Base-by-base conservation (phyloP, 768 basidiomycete genomes). In the Suillus tomentosus region DNA sequence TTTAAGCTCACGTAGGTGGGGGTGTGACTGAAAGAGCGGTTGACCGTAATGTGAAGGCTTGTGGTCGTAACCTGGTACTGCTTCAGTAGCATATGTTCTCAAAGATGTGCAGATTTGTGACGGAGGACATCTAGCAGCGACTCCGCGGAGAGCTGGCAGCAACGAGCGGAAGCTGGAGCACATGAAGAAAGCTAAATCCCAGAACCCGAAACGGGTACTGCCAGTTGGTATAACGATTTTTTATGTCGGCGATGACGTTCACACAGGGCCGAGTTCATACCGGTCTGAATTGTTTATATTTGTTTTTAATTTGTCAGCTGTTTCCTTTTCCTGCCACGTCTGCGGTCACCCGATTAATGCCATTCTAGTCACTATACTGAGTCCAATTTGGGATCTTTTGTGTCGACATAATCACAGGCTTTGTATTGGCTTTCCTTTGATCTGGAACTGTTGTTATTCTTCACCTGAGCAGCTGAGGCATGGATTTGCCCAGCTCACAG, bases 1-100 rank as follows among this genome's bases (percentile, higher is more conserved):
- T 1, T 42, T 31, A 58, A 34, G 78, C 83, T 67, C 65, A 89
- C 88, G 68, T 36, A 97, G 84, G 76, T 96, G 93, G 1, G 94
- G 90, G 73, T 97, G 95, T 0, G 92, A 92, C 24, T 80, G 78
- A 22, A 81, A 83, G 13, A 89, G 79, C 0, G 95, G 94, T 73
- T 96, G 95, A 0, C 94, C 94, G 69, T 86, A 91, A 39, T 77
- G 75, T 8, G 93, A 87, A 3, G 94, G 94, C 75, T 94, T 95
- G 51, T 65, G 70, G 36, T 74, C 69, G 45, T 66, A 54, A 56
- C 72, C 71, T 47, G 72, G 14, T 48, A 19, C 27, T 10, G 67
- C 73, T 36, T 70, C 76, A 14, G 80, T 78, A n/a, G 79, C 79
- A 67, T 79, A 76, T 22, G 70, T 53, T 43, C 73, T 70, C 45